Evolutionary conservation across 257 asterid species (phyloP).

Genomic region (Nemophila menziesii): DNA sequence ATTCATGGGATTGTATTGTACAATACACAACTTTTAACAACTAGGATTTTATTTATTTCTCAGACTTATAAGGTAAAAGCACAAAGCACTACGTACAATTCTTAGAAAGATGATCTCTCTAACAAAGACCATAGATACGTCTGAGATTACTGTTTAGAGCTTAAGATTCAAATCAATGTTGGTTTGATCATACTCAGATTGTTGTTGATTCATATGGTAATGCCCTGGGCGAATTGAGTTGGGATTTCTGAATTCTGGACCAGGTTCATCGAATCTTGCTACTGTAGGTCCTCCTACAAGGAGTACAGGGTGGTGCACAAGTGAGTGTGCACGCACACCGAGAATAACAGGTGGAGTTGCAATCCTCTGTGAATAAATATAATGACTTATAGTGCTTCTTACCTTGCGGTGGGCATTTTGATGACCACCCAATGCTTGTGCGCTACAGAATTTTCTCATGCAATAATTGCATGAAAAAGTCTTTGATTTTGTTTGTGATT

Average conservation of each 20-base stretch:
- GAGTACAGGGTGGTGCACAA: slow-evolving; percentile 45
- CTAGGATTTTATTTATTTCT: too few relatives aligned
- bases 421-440: slow-evolving; percentile 97
- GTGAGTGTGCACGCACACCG: slow-evolving; percentile 71
- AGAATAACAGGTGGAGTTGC: slow-evolving; percentile 56
- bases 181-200: slow-evolving; percentile 31
- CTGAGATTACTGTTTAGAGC: slow-evolving; percentile 27
- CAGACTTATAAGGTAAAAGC: too few relatives aligned
- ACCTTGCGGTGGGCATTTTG: slow-evolving; percentile 97
- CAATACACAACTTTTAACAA: too few relatives aligned
- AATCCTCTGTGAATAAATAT: slow-evolving; percentile 56
- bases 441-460: slow-evolving; percentile 80
- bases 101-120: too few relatives aligned
- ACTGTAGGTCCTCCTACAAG: slow-evolving; percentile 21
- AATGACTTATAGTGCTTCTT: slow-evolving; percentile 62
- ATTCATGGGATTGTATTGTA: too few relatives aligned
- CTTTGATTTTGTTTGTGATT: slow-evolving; percentile 41
- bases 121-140: neutral
- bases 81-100: too few relatives aligned
- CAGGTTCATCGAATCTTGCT: slow-evolving; percentile 32
- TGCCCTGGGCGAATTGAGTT: slow-evolving; percentile 82
- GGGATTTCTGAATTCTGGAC: slow-evolving; percentile 27
- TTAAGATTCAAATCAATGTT: slow-evolving; percentile 74
- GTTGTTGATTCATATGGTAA: slow-evolving; percentile 41
- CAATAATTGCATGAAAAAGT: slow-evolving; percentile 90